Base-by-base conservation (phyloP, 306 rosid genomes). In the Quercus engelmannii region DNA sequence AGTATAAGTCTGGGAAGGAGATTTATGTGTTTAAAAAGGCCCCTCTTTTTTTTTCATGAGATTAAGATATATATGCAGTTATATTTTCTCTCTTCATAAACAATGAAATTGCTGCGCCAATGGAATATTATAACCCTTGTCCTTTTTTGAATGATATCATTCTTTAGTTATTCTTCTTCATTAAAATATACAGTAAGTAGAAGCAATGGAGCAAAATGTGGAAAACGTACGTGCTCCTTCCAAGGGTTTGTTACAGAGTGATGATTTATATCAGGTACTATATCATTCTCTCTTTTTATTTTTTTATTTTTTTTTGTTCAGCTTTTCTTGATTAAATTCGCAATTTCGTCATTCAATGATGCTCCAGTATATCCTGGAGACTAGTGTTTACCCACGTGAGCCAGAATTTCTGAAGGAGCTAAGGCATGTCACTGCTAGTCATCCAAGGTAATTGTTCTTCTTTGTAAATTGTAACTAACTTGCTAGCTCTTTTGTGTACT, bases 331-430 rank as follows among this genome's bases (percentile, higher is more conserved):
- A 14, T 64, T 15, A 28, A 17, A 15, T 63, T 63, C 1, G 1
- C 5, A 30, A 30, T 30, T 35, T 64, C 1, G 1, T 64, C 30
- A 1, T 31, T 5, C 19, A 7, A 41, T 12, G 14, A 33, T 51
- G 73, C 78, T 62, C 12, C 85, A 89, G 92, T 88, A 88, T 81
- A 88, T 89, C 49, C 65, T 90, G 76, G 94, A 90, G 79, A 92
- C 88, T 31, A 87, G 88, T 69, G 94, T 90, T 23, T 90, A 83
- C 81, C 94, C 94, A 13, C 79, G 90, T 35, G 97, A 92, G 64
- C 77, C 86, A 0, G 74, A 80, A 61, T 80, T 84, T 76, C 87
- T 91, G 21, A 87, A 82, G 80, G 91, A 91, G 81, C 80, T 91
- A 13, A 85, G 94, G 65, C 76, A 69, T 51, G 82, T 69, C 64